Conservation (phyloP, 140 eudicot genomes). For the Senecio squalidus region DNA sequence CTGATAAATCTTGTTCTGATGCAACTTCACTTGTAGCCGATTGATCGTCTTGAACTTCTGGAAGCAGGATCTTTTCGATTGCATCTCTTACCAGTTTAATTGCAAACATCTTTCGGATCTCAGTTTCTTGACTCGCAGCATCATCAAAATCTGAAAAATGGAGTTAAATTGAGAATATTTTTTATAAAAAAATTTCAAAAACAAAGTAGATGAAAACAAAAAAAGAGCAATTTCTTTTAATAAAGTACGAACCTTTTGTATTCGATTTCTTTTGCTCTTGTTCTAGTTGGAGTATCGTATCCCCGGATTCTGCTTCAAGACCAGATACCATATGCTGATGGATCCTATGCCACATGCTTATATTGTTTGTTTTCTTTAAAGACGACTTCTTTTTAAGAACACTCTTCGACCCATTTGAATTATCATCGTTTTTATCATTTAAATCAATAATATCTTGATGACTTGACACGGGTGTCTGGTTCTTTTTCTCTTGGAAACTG, state of each 20-base stretch:
- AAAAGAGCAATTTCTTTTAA: too few species aligned
- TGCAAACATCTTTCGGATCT: constrained; percentile 60
- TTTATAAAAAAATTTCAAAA: not conserved
- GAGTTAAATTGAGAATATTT: constrained; percentile 1
- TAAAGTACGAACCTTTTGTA: constrained; percentile 15
- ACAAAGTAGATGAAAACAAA: too few species aligned
- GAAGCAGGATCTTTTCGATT: constrained; percentile 75
- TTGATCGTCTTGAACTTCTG: constrained; percentile 69
- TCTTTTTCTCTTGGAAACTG: constrained; percentile 19
- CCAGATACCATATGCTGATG: constrained; percentile 63
- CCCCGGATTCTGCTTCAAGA: constrained; percentile 28
- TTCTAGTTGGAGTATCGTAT: constrained; percentile 1
- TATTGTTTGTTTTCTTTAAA: constrained; percentile 42
- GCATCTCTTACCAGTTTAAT: constrained; percentile 84
- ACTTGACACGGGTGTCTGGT: not conserved
- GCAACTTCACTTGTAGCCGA: constrained; percentile 52
- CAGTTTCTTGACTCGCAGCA: constrained; percentile 41
- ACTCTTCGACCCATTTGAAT: constrained; percentile 10
- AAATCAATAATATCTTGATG: not conserved
- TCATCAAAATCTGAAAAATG: constrained; percentile 26
- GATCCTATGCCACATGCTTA: constrained; percentile 88
- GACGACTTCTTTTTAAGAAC: constrained; percentile 17
- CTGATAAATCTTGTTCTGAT: constrained; percentile 33
- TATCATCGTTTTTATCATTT: constrained; percentile 3
- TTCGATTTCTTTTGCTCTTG: constrained; percentile 20